Percentiles rank a stretch among this genome's conserved stretches.
These are phyloP conservation scores for Polychaeton citri DNA, from an alignment of 2,329 filamentous ascomycete genomes.

Conservation along the genomic window DNA sequence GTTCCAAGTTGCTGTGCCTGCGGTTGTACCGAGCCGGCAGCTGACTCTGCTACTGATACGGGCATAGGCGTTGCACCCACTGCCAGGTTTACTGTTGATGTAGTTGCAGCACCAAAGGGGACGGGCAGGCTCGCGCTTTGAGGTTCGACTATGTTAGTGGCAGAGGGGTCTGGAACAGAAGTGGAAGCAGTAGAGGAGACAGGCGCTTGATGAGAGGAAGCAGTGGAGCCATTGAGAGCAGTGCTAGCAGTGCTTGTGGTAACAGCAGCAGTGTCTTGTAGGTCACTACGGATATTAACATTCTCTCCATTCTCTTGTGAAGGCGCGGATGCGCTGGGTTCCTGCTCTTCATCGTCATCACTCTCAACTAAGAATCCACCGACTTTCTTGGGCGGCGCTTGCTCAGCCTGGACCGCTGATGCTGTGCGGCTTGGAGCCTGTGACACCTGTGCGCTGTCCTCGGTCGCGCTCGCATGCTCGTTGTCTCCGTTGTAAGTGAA, in stretches of 20 bases:
- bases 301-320: slow-evolving; percentile 43
- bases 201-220: slow-evolving; percentile 7
- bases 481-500: slow-evolving; percentile 13
- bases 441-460: slow-evolving; percentile 19
- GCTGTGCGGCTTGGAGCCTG: slow-evolving; percentile 34
- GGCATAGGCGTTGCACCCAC: slow-evolving; percentile 5
- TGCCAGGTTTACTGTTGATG: slow-evolving; percentile 4
- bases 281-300: slow-evolving; percentile 45
- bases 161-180: slow-evolving; percentile 7
- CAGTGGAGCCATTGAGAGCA: slow-evolving; percentile 22
- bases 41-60: not conserved
- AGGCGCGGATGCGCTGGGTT: slow-evolving; percentile 11
- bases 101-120: slow-evolving; percentile 24
- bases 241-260: slow-evolving; percentile 9
- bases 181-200: slow-evolving; percentile 14
- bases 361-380: slow-evolving; percentile 52
- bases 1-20: not conserved
- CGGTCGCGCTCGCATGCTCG: slow-evolving; percentile 2
- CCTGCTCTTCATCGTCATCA: slow-evolving; percentile 44
- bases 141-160: not conserved
- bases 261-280: slow-evolving; percentile 21
- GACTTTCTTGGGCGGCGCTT: slow-evolving; percentile 34
- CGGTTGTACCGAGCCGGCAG: not conserved
- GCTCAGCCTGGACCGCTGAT: slow-evolving; percentile 21
- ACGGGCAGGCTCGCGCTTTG: slow-evolving; percentile 26